Evolutionary conservation across 1,139 yeast species (phyloP), one percentile per base, ranked within the genome.

Genomic region (Magnusiomyces tetraspermus): DNA sequence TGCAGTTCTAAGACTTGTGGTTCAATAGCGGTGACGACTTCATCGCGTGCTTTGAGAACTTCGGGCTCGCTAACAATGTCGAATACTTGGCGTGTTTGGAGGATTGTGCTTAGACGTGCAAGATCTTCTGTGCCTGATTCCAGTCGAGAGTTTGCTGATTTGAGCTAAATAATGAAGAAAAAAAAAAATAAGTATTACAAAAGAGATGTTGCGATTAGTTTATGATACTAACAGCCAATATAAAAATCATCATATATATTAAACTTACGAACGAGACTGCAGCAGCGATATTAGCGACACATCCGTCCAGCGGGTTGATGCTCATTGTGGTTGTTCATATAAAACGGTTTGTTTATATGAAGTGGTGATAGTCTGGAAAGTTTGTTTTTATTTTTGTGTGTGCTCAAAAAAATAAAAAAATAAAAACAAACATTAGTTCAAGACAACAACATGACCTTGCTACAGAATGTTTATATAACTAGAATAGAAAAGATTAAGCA

Each of bases 1-100:
- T 65, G 45, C 36, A 65, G 53, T 36, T 53, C 55, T 38, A 53
- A 55, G 13, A 64, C 59, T 54, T 63, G 64, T 3, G 69, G 69
- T 41, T 61, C 65, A 17, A 66, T 59, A 26, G 63, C 65, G 8
- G 53, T 51, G 1, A 62, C 63, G 5, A 65, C 58, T 42, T 60
- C 61, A 3, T 55, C 51, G 26, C 60, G 58, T 15, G 66, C 67
- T 22, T 58, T 58, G 23, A 51, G 51, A 11, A 65, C 60, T 46
- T 63, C 65, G 10, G 58, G 55, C 49, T 61, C 65, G 17, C 68
- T 56, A 19, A 63, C 67, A 19, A 65, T 60, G n/a, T 65, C 68
- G 55, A 63, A 65, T 23, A 64, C 63, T 52, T 59, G 49, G 15
- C 23, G 17, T n/a, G 22, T 26, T n/a, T 37, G 48, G 31, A 40